Evolutionary conservation across 306 rosid genomes (phyloP).

Genomic region (Quercus dentata): DNA sequence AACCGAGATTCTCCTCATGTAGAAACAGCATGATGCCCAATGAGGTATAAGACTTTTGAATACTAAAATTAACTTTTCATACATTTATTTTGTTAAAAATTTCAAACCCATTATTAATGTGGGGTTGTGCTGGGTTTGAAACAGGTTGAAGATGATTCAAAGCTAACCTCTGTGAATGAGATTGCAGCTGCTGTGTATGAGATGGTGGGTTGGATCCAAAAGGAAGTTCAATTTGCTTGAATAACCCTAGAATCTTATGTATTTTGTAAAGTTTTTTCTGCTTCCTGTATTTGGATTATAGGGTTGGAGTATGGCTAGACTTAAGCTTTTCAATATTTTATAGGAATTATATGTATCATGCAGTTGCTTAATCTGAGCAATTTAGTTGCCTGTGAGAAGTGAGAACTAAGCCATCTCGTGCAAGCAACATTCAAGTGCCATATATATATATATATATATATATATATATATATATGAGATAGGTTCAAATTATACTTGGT

Average conservation of each 20-base stretch:
- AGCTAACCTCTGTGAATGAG: conserved; percentile 33
- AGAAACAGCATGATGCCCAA: no score
- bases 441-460: no score
- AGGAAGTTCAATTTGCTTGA: conserved; percentile 15
- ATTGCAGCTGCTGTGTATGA: conserved; percentile 45
- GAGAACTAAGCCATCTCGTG: background rate
- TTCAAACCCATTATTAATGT: background rate
- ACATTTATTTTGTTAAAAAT: background rate
- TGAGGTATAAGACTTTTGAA: no score
- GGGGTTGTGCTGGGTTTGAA: conserved; percentile 8
- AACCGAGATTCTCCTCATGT: no score
- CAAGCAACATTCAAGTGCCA: background rate
- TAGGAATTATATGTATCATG: background rate
- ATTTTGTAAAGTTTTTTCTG: background rate
- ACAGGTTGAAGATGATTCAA: conserved; percentile 39
- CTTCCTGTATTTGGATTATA: background rate
- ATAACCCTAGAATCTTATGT: background rate
- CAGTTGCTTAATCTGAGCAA: background rate
- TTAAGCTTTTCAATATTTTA: background rate
- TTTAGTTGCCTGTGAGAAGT: background rate
- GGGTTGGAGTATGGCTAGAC: background rate
- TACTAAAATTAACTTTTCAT: background rate
- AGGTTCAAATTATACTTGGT: no score
- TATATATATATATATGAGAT: no score
- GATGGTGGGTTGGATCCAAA: conserved; percentile 39